Evolutionary conservation across 139 green algal genomes (phyloP), one percentile per base, ranked within the genome.

Genomic region (Pseudopediastrum boryanum): DNA sequence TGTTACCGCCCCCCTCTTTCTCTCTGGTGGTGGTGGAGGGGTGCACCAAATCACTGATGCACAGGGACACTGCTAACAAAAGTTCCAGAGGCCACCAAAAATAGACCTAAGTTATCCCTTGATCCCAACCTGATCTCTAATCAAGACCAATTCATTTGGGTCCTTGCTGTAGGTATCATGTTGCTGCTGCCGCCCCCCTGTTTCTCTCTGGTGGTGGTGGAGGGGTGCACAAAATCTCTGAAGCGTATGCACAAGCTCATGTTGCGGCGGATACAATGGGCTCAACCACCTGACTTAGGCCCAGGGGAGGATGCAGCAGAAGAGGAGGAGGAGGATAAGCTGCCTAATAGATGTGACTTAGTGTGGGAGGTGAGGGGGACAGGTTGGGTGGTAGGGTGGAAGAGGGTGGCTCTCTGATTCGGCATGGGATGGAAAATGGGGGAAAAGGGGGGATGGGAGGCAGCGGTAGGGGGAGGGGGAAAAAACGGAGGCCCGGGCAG

Each of bases 201-300:
- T 58, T 93, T 96, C 62, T 82, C 42, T 44, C 35, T 97, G 35
- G 92, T 98, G 56, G 88, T 97, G 21, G 94, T 97, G 52, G 94
- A 98, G 83, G 94, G 94, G 51, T 85, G 81, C 38, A 23, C 67
- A 7, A 97, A 97, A 64, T 69, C 84, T 31, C 75, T 76, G n/a
- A 76, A 76, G 48, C 64, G 76, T 33, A 99, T 98, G 85, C 84
- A 85, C 46, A 98, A 98, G 85, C 88, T 99, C 19, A 98, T 99
- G 94, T 83, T 97, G 59, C 76, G 89, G 16, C 89, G 96, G 51
- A 98, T 99, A n/a, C 78, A 99, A 65, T 99, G 96, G 96, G 81
- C 83, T 12, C 56, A 54, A 2, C 70, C 63, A 56, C 59, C 77
- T 23, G 31, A 39, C 21, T 56, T 54, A 2, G 56, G 9, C 25